Conservation (phyloP, 176 grass and related monocot species). For the Aegilops tauschii region DNA sequence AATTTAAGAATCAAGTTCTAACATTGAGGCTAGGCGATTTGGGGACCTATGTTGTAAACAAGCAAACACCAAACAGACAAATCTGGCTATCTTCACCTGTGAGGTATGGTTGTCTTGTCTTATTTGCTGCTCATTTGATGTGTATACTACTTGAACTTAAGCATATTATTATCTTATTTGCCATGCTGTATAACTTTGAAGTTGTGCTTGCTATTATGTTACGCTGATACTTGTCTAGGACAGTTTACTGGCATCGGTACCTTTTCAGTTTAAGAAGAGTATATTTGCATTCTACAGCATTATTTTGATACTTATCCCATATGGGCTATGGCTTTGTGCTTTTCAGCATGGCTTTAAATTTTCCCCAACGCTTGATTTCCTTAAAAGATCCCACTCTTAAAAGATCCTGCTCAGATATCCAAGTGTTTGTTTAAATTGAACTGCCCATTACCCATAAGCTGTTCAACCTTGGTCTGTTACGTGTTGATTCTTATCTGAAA, state of each 20-base stretch:
- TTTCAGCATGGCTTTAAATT: too few relatives aligned
- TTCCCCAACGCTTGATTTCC: not conserved
- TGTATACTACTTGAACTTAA: not conserved
- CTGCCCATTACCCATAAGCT: not conserved
- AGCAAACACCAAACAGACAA: conserved; percentile 89
- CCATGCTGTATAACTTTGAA: too few relatives aligned
- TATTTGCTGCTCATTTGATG: not conserved
- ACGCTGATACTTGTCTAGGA: not conserved
- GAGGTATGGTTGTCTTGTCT: conserved; percentile 47
- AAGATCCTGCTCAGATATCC: not conserved
- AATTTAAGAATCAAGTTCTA: conserved; percentile 83
- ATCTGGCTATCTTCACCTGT: conserved; percentile 95
- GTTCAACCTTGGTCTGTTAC: not conserved
- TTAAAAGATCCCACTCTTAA: not conserved
- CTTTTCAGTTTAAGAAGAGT: not conserved
- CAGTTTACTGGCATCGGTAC: not conserved
- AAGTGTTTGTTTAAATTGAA: not conserved
- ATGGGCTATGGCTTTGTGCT: not conserved
- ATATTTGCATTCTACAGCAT: not conserved
- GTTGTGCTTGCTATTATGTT: not conserved
- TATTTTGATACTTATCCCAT: not conserved
- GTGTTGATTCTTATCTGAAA: not conserved
- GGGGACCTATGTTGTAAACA: conserved; percentile 91
- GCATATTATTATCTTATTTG: not conserved
- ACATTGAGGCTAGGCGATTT: conserved; percentile 74